Evolutionary conservation across 176 grass and related monocot species (phyloP).

Genomic region (Triticum aestivum): DNA sequence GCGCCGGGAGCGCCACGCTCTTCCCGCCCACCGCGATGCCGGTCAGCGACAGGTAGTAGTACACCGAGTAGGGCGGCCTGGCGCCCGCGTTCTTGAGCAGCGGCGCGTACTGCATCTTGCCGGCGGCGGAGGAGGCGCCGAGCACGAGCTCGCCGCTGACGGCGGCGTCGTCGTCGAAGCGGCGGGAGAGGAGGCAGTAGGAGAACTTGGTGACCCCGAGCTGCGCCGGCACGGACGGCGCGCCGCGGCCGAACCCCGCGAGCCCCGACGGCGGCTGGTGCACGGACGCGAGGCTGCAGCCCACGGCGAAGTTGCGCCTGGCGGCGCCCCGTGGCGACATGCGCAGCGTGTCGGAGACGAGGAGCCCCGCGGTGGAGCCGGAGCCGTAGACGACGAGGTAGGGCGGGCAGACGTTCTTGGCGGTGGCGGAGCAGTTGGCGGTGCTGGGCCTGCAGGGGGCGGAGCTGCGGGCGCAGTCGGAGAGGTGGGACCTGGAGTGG

Average conservation of each 20-base stretch:
- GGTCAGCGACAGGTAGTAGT: slow-evolving; percentile 71
- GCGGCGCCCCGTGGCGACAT: neutral
- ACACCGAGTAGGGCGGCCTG: slow-evolving; percentile 52
- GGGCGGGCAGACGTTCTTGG: slow-evolving; percentile 50
- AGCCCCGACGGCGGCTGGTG: slow-evolving; percentile 74
- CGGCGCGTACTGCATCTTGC: slow-evolving; percentile 47
- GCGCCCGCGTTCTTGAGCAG: slow-evolving; percentile 41
- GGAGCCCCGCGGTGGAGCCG: slow-evolving; percentile 71
- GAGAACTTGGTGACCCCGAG: slow-evolving; percentile 56
- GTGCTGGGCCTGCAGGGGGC: neutral
- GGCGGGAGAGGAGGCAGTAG: slow-evolving; percentile 86
- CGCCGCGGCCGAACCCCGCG: slow-evolving; percentile 70
- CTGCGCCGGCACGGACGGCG: slow-evolving; percentile 64
- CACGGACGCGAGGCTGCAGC: slow-evolving; percentile 78
- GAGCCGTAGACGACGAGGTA: slow-evolving; percentile 83
- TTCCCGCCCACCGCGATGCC: slow-evolving; percentile 52
- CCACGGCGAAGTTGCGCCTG: slow-evolving; percentile 42
- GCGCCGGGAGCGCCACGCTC: slow-evolving; percentile 44
- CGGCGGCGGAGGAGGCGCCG: neutral
- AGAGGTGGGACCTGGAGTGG: slow-evolving; percentile 46
- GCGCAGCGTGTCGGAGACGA: slow-evolving; percentile 63
- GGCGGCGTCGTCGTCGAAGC: slow-evolving; percentile 63
- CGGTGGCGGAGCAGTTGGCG: slow-evolving; percentile 3
- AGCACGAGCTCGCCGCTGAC: slow-evolving; percentile 74
- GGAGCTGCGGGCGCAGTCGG: slow-evolving; percentile 13